Evolutionary conservation across 768 basidiomycete species (phyloP).

Genomic region (Leucocoprinus leucothites): DNA sequence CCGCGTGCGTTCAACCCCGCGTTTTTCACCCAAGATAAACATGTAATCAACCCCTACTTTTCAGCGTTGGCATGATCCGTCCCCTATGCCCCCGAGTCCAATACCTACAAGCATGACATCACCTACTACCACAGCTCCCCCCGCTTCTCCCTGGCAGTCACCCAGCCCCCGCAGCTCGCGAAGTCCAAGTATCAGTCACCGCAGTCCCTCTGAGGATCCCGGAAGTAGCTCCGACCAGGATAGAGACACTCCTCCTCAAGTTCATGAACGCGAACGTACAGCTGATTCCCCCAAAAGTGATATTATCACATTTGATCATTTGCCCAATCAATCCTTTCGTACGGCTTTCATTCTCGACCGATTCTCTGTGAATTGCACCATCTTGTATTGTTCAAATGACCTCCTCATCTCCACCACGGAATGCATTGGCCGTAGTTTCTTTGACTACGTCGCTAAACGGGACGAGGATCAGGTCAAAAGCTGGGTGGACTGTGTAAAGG

Average conservation of each 20-base stretch:
- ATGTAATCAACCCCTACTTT: slow-evolving; percentile 3
- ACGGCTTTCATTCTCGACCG: slow-evolving; percentile 82
- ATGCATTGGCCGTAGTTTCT: slow-evolving; percentile 66
- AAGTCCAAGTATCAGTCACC: slow-evolving; percentile 8
- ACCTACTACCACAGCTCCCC: slow-evolving; percentile 22
- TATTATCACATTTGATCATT: slow-evolving; percentile 52
- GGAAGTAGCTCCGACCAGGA: slow-evolving; percentile 4
- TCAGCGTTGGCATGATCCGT: slow-evolving; percentile 70
- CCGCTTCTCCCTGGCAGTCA: slow-evolving; percentile 17
- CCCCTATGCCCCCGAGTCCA: slow-evolving; percentile 56
- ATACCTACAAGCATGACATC: slow-evolving; percentile 26
- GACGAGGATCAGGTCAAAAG: slow-evolving; percentile 66
- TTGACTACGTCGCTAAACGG: slow-evolving; percentile 64
- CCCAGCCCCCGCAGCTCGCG: slow-evolving; percentile 19
- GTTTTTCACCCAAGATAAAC: not conserved
- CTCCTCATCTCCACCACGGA: slow-evolving; percentile 56
- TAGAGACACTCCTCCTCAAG: not conserved
- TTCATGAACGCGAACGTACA: not conserved
- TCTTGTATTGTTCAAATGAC: slow-evolving; percentile 75
- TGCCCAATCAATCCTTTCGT: slow-evolving; percentile 68
- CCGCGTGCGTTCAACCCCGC: slow-evolving; percentile 33
- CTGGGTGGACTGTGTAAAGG: slow-evolving; percentile 78
- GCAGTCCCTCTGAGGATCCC: slow-evolving; percentile 10
- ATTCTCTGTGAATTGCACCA: slow-evolving; percentile 62
- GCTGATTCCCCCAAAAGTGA: not conserved